phyloP scores from a whole-genome alignment of 2,329 filamentous ascomycete genomes.

The Chrysosporium queenslandicum region DNA sequence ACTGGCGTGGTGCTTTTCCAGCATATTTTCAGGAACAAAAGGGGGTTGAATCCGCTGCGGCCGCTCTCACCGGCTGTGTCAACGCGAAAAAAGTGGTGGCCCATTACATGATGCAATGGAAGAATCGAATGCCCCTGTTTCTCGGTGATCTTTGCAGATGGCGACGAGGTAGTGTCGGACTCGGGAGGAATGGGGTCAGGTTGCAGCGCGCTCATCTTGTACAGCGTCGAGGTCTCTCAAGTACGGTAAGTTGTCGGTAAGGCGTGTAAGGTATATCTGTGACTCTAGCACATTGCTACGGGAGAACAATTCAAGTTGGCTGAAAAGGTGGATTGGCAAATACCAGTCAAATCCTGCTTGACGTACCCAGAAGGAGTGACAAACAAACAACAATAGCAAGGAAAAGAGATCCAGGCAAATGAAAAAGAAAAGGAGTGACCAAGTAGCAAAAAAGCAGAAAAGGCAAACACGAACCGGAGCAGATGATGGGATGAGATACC shows the following conservation, averaged over 20 bases:
- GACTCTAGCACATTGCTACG: too few relatives aligned
- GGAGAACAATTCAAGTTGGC: too few relatives aligned
- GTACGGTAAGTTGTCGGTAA: too few relatives aligned
- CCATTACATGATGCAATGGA: conserved; percentile 22
- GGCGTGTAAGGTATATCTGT: too few relatives aligned
- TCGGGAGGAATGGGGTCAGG: not conserved
- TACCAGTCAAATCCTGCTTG: not conserved
- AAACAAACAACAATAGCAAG: not conserved
- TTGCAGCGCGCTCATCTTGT: not conserved
- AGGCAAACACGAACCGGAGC: not conserved
- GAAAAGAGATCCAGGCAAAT: not conserved
- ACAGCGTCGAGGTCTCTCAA: not conserved
- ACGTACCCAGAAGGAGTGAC: not conserved
- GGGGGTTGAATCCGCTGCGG: conserved; percentile 53
- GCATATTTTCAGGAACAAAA: conserved; percentile 54
- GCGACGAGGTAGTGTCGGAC: not conserved
- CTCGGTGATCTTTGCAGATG: not conserved
- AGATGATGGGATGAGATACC: not conserved
- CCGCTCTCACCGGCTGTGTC: conserved; percentile 54
- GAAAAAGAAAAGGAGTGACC: not conserved
- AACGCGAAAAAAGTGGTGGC: conserved; percentile 27
- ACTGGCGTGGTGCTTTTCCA: conserved; percentile 54
- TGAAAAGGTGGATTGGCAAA: too few relatives aligned
- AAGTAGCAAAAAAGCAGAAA: not conserved
- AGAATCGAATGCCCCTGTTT: conserved; percentile 9